Evolutionary conservation across 2,329 filamentous ascomycete species (phyloP), one percentile per base, ranked within the genome.

Genomic region (Aspergillus aculeatus): DNA sequence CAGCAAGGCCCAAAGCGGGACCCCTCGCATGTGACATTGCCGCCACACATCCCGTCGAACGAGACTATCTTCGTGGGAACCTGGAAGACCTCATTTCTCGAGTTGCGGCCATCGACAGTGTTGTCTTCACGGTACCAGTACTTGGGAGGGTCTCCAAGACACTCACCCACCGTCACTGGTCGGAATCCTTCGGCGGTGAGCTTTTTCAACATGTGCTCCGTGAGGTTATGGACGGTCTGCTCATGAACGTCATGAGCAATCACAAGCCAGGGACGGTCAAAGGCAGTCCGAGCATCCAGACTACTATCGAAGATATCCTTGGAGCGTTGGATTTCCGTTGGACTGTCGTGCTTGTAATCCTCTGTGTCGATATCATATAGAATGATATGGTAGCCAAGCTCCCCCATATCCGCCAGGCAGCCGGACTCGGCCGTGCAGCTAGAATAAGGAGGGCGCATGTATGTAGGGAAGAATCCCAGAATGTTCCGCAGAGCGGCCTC

Each of bases 371-470:
- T 72, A 57, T 81, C 76, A 50, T 77, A 79, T 35, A 76, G 66
- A 54, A 80, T 74, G 51, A 82, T 73, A 66, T 83, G 81, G 62
- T 84, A 84, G 0, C 81, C 81, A 32, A 83, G 69, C 4, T 71
- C 66, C 19, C 70, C 73, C 69, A 84, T 71, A 50, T 80, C 78
- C 24, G 69, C 68, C 49, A 78, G 70, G 58, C 78, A 81, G 10
- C 73, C 75, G 10, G 71, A 72, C 11, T 71, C 65, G 3, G 62
- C 59, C 12, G 65, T 68, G 58, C 78, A 81, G 44, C 71, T 75
- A 10, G 77, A 76, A 66, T 81, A 83, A 1, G 82, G 82, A 11
- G 82, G 79, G 3, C 82, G 78, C 79, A 83, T 82, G 66, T 84
- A 83, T 6, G 80, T 82, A 2, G 82, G 81, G 56, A 81, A 80